A percentile compares a stretch with the other conserved stretches of the same genome.
Conservation (phyloP, 208 protist species). For the Crithidia mellificae region DNA sequence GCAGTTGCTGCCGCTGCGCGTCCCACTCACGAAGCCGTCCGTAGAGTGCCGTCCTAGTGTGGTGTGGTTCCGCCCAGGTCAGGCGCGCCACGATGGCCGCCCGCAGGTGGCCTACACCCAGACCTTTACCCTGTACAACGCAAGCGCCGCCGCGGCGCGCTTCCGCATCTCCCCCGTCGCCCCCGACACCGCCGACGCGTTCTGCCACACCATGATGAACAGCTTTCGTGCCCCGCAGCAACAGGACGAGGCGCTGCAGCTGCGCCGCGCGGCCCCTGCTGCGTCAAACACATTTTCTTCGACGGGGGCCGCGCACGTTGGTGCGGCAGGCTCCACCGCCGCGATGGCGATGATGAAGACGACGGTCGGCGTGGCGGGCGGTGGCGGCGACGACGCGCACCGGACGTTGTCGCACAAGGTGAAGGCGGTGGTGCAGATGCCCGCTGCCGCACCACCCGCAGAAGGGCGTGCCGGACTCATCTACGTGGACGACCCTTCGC, state of each 20-base stretch:
- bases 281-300: constrained; percentile 1
- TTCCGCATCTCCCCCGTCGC: constrained; percentile 47
- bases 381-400: constrained; percentile 2
- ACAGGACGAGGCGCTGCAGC: constrained; percentile 17
- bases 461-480: constrained; percentile 27
- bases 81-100: constrained; percentile 75
- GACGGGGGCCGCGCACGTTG: too few relatives aligned
- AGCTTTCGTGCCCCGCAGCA: constrained; percentile 27
- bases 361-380: constrained; percentile 18
- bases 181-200: constrained; percentile 1
- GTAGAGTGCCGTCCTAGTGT: constrained; percentile 50
- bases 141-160: constrained; percentile 36
- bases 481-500: constrained; percentile 37
- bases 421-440: constrained; percentile 50
- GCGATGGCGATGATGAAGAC: constrained; percentile 23
- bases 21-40: constrained; percentile 47
- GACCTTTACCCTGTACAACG: constrained; percentile 62
- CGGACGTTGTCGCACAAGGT: constrained; percentile 38
- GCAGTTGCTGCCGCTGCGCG: constrained; percentile 52
- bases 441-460: constrained; percentile 26
- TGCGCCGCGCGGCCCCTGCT: background rate
- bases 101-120: constrained; percentile 68
- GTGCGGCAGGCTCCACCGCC: background rate
- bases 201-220: constrained; percentile 5
- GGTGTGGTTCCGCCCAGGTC: constrained; percentile 83